Evolutionary conservation across 1,139 yeast species (phyloP).

Genomic region (Protomyces gravidus): DNA sequence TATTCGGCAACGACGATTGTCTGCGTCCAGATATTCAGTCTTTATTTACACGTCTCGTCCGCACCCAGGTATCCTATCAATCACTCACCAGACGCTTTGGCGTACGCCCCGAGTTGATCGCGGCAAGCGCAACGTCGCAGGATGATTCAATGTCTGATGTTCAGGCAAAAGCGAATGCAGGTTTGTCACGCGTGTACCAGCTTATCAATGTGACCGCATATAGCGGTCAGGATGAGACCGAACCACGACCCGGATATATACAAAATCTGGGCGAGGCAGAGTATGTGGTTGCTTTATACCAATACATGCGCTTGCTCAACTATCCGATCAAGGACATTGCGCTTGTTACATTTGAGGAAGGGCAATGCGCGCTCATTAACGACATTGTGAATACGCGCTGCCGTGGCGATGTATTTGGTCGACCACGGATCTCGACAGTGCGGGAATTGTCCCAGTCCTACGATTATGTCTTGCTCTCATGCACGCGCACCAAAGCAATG

Average conservation of each 20-base stretch:
- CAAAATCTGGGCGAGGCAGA: conserved; percentile 56
- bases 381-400: conserved; percentile 39
- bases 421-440: conserved; percentile 39
- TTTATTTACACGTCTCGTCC: conserved; percentile 37
- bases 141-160: too few species aligned
- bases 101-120: conserved; percentile 31
- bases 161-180: conserved; percentile 42
- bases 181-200: conserved; percentile 45
- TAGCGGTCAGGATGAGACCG: conserved; percentile 39
- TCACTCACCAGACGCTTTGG: conserved; percentile 38
- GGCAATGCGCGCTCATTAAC: conserved; percentile 42
- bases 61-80: conserved; percentile 37
- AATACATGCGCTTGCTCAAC: conserved; percentile 49
- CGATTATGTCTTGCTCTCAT: conserved; percentile 41
- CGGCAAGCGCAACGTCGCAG: neutral
- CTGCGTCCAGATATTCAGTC: conserved; percentile 38
- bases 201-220: conserved; percentile 43
- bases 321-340: conserved; percentile 46
- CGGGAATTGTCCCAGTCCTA: conserved; percentile 39
- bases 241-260: conserved; percentile 38
- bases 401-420: conserved; percentile 38
- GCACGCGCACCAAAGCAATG: conserved; percentile 36
- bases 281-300: conserved; percentile 48
- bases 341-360: conserved; percentile 46
- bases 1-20: conserved; percentile 42